phyloP scores from a whole-genome alignment of 2,329 filamentous ascomycete species.

The Karstenula rhodostoma region DNA sequence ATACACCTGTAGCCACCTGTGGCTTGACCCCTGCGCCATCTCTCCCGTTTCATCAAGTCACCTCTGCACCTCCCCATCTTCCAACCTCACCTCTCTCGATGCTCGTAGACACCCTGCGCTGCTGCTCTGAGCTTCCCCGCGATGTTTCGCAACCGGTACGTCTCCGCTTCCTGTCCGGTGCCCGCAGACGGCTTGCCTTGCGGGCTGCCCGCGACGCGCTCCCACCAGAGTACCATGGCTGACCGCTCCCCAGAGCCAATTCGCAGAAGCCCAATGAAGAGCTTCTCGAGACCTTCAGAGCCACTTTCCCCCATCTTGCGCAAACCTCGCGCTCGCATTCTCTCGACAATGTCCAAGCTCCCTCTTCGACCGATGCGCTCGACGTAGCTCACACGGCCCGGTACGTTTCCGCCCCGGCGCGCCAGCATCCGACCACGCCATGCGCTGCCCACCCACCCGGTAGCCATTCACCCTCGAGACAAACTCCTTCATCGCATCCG shows the following conservation, averaged over 20 bases:
- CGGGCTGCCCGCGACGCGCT: constrained; percentile 42
- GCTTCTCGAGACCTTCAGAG: constrained; percentile 82
- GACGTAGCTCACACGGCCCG: constrained; percentile 54
- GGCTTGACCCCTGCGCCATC: constrained; percentile 48
- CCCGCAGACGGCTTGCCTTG: constrained; percentile 18
- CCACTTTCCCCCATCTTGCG: constrained; percentile 77
- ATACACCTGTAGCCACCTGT: constrained; percentile 33
- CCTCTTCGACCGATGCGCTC: constrained; percentile 57
- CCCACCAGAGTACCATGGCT: constrained; percentile 25
- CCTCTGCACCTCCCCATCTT: constrained; percentile 32
- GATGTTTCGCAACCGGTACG: constrained; percentile 60
- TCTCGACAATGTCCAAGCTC: constrained; percentile 49
- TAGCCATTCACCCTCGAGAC: constrained; percentile 2
- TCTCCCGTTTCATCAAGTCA: constrained; percentile 46
- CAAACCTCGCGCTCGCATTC: constrained; percentile 54
- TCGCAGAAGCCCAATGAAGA: constrained; percentile 88
- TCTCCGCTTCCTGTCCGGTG: constrained; percentile 14
- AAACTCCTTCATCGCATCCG: background rate
- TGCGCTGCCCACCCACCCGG: constrained; percentile 20
- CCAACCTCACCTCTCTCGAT: constrained; percentile 43
- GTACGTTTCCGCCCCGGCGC: constrained; percentile 47
- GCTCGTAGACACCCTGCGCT: constrained; percentile 32
- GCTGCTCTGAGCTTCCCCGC: constrained; percentile 42
- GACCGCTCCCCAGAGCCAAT: constrained; percentile 65
- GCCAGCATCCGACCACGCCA: constrained; percentile 16